phyloP scores from a whole-genome alignment of 768 basidiomycete species.

The Collybiopsis confluens region DNA sequence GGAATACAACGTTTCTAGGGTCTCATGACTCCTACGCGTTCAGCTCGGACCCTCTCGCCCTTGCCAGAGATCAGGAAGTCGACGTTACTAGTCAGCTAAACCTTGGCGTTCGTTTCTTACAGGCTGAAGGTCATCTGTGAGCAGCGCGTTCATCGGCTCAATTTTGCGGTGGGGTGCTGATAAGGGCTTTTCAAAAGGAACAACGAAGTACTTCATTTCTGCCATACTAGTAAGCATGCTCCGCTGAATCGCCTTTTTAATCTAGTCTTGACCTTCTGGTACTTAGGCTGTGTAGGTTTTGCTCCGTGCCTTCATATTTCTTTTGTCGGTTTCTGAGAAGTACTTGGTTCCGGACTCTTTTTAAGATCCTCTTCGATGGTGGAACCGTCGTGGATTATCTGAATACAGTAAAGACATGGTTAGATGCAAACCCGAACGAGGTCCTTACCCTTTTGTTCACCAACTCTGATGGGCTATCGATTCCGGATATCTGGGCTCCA shows the following conservation, averaged over 20 bases:
- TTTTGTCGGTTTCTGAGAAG: too few relatives aligned
- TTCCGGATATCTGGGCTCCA: constrained; percentile 28
- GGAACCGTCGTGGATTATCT: constrained; percentile 33
- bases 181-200: constrained; percentile 19
- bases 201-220: constrained; percentile 53
- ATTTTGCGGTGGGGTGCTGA: neutral
- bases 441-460: constrained; percentile 45
- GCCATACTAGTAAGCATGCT: constrained; percentile 53
- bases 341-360: too few relatives aligned
- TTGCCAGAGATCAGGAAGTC: constrained; percentile 45
- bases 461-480: constrained; percentile 36
- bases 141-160: constrained; percentile 8
- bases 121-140: constrained; percentile 52
- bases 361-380: constrained; percentile 36
- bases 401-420: constrained; percentile 31
- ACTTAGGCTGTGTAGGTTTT: constrained; percentile 31
- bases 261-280: neutral
- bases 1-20: constrained; percentile 43
- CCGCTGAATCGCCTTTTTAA: neutral
- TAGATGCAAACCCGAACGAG: constrained; percentile 41
- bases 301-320: neutral
- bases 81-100: constrained; percentile 44
- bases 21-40: constrained; percentile 57
- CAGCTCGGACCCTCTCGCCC: constrained; percentile 39
- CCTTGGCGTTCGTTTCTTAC: constrained; percentile 52